Conservation (phyloP, 1,284 basidiomycete genomes). For the Paramarasmius palmivorus region DNA sequence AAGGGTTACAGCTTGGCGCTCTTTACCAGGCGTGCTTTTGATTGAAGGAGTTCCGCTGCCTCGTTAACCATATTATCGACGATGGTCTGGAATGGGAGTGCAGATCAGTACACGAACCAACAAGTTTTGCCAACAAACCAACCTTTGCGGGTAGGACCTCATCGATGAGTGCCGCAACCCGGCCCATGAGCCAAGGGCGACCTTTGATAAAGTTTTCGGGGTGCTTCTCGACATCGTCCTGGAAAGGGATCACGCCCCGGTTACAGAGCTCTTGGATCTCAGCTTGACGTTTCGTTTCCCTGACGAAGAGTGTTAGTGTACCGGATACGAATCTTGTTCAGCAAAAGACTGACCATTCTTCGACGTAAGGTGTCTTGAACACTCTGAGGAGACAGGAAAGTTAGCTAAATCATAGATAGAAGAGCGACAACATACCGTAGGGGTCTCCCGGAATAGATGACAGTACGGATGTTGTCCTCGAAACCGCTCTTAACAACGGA, state of each 20-base stretch:
- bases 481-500: conserved; percentile 62
- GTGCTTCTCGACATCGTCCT: conserved; percentile 70
- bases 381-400: no score
- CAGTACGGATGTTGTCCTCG: conserved; percentile 74
- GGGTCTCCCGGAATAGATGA: conserved; percentile 89
- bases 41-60: conserved; percentile 44
- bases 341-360: conserved; percentile 58
- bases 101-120: not conserved
- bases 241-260: conserved; percentile 75
- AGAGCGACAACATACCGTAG: no score
- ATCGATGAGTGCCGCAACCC: conserved; percentile 41
- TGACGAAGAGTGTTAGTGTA: conserved; percentile 18
- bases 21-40: conserved; percentile 37
- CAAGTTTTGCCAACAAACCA: not conserved
- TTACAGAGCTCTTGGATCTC: conserved; percentile 79
- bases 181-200: conserved; percentile 20
- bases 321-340: not conserved
- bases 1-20: conserved; percentile 22
- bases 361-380: conserved; percentile 77
- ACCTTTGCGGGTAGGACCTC: conserved; percentile 62
- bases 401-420: no score
- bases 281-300: conserved; percentile 64
- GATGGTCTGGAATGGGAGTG: conserved; percentile 34
- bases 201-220: conserved; percentile 61
- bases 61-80: conserved; percentile 69